Base-by-base conservation (phyloP, 345 rosid species). In the Erucastrum elatum region DNA sequence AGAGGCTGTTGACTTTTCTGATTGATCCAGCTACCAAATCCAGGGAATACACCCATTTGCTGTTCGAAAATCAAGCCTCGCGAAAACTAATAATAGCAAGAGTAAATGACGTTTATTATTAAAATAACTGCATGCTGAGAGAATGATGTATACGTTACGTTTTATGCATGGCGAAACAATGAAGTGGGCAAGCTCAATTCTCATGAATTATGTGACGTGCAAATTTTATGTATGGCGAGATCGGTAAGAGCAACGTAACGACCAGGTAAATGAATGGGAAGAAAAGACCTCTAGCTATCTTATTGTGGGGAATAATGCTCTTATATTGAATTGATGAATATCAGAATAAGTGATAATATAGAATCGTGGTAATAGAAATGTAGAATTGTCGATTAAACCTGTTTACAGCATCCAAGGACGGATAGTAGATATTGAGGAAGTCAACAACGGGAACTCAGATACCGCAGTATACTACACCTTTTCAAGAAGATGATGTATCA, bases 391-490 rank as follows among this genome's bases (percentile, higher is more conserved):
- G 21, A 21, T 21, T 21, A 92, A 85, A 64, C 97, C 98, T n/a
- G 92, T 92, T 0, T 92, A 89, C 65, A 89, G 89, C 46, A 72
- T 92, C 1, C 97, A 94, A 84, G 98, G 97, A 68, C 77, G 97
- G 60, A 92, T 94, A n/a, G 94, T 90, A 8, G 98, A 89, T 82
- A 90, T 92, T 64, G 98, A 94, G 75, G 77, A 1, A 51, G 56
- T 51, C 56, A 51, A n/a, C 21, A 51, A 81, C 3, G 79, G 67
- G n/a, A 70, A 41, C 56, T 60, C 66, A 69, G 84, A 51, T 30
- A 41, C 66, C 8, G 9, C 11, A 35, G 76, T 66, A 21, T 29
- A 29, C 31, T 56, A 8, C 13, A 17, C 10, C 55, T 27, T 59
- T 30, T 55, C 72, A 64, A 44, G 82, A 39, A 63, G 63, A 66